Base-by-base conservation (phyloP, 2,329 filamentous ascomycete genomes). In the Stemphylium lycopersici region DNA sequence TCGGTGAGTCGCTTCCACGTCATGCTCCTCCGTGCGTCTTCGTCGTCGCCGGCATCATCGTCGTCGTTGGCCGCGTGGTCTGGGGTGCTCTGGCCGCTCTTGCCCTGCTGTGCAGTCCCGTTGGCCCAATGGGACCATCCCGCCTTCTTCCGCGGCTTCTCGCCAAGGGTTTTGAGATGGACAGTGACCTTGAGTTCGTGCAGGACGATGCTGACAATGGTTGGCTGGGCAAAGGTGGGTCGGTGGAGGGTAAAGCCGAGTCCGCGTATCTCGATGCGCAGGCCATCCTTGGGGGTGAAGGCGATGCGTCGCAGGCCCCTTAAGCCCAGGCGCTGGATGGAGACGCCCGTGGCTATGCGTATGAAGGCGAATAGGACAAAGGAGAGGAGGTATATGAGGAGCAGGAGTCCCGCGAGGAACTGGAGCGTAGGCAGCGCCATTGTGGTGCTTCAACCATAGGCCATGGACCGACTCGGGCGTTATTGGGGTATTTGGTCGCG, bases 211-310 rank as follows among this genome's bases (percentile, higher is more conserved):
- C 93, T 98, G 66, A 96, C 80, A 92, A 93, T 98, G 59, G 96
- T 98, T 39, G 95, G 95, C 74, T 98, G 92, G 41, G 93, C 91
- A 77, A 99, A 98, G 5, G 95, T 98, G 11, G 95, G 95, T 4
- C 93, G 87, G 77, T 99, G 95, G 59, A 98, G 77, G 52, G 90
- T 89, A 66, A 99, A 82, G 39, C 95, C 92, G 47, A 99, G 82
- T 45, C 93, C 91, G 45, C 95, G 87, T 52, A 99, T 87, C 75
- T 96, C 91, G 75, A 99, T 86, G 68, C 89, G 89, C 69, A 96
- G 80, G 65, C 95, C 95, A 84, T 96, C 91, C 76, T 84, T 88
- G 24, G 91, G 91, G 12, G 90, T 91, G 75, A 96, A 98, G 53
- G 92, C 89, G 58, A 99, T 89, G 65, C 93, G 89, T 61, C 93